Conservation (phyloP, 140 eudicot species). For the Anethum foeniculum region DNA sequence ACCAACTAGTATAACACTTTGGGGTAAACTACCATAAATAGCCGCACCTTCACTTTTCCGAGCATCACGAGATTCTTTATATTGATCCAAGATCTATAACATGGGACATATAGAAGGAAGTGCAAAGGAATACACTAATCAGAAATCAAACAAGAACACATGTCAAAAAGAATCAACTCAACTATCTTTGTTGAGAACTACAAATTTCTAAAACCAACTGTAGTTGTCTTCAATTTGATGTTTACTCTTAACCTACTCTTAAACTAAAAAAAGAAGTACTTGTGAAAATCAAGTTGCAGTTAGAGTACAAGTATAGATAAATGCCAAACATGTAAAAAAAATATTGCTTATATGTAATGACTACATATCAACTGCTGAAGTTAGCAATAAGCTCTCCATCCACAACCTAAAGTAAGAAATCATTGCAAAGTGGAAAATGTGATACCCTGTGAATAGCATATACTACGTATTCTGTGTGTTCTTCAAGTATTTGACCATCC, state of each 20-base stretch:
- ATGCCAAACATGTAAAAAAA: neutral
- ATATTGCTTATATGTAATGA: neutral
- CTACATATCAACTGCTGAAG: constrained; percentile 1
- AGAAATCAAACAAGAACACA: neutral
- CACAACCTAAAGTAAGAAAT: constrained; percentile 10
- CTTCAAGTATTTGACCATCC: constrained; percentile 97
- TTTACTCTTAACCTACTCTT: neutral
- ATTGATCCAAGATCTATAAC: constrained; percentile 78
- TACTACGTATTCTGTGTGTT: constrained; percentile 94
- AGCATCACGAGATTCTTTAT: constrained; percentile 71
- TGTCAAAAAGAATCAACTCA: neutral
- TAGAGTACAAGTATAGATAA: neutral
- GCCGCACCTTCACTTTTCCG: constrained; percentile 61
- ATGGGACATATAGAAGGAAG: neutral
- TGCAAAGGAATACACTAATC: neutral
- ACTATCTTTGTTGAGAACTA: neutral
- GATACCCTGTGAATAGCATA: constrained; percentile 95
- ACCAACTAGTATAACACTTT: constrained; percentile 82
- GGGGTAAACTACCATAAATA: constrained; percentile 44
- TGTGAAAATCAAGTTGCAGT: neutral
- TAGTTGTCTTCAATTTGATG: neutral
- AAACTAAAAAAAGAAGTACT: neutral
- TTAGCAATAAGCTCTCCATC: neutral
- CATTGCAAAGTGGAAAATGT: constrained; percentile 15
- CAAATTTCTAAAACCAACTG: neutral